These are phyloP conservation scores for Exserohilum rostratum DNA, from an alignment of 2,329 filamentous ascomycete species.

Conservation along the genomic window DNA sequence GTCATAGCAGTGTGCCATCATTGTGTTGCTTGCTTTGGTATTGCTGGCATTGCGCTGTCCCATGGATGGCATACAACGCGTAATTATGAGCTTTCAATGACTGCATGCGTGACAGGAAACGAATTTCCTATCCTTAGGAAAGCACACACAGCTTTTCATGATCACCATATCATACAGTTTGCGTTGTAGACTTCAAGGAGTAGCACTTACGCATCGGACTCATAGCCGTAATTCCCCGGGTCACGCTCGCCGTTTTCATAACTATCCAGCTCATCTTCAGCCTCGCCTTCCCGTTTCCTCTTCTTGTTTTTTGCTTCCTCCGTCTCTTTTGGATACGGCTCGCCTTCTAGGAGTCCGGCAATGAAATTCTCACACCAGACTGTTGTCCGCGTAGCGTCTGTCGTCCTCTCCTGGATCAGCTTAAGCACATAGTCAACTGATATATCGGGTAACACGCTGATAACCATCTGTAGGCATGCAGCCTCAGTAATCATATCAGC, in stretches of 20 bases:
- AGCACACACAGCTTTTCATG: not conserved
- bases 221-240: constrained; percentile 18
- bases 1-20: not conserved
- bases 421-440: constrained; percentile 38
- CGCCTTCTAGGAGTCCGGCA: constrained; percentile 38
- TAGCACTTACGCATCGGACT: constrained; percentile 40
- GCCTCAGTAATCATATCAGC: constrained; percentile 26
- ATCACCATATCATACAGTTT: not conserved
- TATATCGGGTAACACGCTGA: constrained; percentile 45
- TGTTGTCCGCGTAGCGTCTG: constrained; percentile 28
- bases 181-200: not conserved
- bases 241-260: constrained; percentile 32
- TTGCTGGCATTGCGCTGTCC: constrained; percentile 2
- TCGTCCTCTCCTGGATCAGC: constrained; percentile 31
- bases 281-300: constrained; percentile 36
- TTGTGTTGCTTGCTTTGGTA: not conserved
- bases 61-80: not conserved
- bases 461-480: constrained; percentile 39
- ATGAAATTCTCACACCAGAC: constrained; percentile 38
- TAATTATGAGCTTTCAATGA: constrained; percentile 3
- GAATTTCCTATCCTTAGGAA: not conserved
- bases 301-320: constrained; percentile 38
- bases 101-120: constrained; percentile 1
- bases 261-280: constrained; percentile 26
- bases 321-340: constrained; percentile 42